Base-by-base conservation (phyloP, 1,284 basidiomycete species). In the Agroathelia rolfsii region DNA sequence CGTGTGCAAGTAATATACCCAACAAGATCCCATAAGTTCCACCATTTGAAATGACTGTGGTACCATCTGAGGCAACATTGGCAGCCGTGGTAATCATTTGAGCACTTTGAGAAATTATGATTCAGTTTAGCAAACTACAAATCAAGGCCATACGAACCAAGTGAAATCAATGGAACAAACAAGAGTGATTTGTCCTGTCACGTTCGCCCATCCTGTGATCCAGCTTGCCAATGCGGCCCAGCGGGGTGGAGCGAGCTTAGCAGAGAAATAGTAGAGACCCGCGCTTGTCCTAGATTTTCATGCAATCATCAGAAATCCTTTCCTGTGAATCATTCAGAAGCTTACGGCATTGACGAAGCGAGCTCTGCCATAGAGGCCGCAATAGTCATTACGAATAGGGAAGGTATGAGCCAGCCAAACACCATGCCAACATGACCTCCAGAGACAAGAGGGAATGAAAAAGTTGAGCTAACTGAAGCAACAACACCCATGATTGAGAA, bases 401-500 rank as follows among this genome's bases (percentile, higher is more conserved):
- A 69, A 3, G 80, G 81, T 38, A 84, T 76, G 13, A 81, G 53
- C 81, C 80, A 85, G 14, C 81, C 81, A 57, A 76, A 84, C 6
- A 82, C 68, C 66, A 84, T 74, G 13, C 80, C 79, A 16, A 80
- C 72, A 50, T 83, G 79, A 4, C 80, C 79, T 34, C 78, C 76
- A 39, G 71, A 72, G 5, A 64, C 55, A 9, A 82, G 62, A 1
- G 68, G 69, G 47, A 83, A 82, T 1, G 64, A 69, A 28, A 76
- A 58, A 1, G 75, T 79, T 4, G 80, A 76, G 3, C 77, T 63
- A 3, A 82, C 73, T 2, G 76, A 77, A 3, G 77, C 72, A 19
- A 79, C 59, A 23, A 82, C 71, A 6, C 78, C 79, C 78, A 83
- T 82, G 40, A 82, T 83, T 9, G 75, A 79, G 52, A 83, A 72